Evolutionary conservation across 768 basidiomycete species (phyloP).

Genomic region (Cystobasidium tubakii): DNA sequence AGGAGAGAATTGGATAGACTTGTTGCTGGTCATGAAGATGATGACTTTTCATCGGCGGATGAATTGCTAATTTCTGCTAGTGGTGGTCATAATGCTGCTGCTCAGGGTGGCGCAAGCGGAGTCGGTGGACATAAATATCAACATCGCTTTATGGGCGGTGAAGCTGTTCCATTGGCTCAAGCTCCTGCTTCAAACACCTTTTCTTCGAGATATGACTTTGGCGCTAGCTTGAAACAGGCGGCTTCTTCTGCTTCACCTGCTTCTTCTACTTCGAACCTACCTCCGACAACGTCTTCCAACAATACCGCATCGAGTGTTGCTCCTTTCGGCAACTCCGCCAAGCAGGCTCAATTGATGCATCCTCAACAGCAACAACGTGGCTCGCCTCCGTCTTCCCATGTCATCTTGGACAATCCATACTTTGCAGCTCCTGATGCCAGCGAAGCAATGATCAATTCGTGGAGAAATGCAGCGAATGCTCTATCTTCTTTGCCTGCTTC

Average conservation of each 20-base stretch:
- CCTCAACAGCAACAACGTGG: not conserved
- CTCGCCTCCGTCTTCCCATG: constrained; percentile 7
- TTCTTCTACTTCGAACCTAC: not conserved
- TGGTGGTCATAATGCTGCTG: not conserved
- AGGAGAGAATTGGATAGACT: constrained; percentile 64
- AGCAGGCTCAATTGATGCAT: not conserved
- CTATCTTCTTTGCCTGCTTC: not conserved
- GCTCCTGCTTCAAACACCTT: constrained; percentile 42
- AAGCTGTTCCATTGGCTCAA: constrained; percentile 42
- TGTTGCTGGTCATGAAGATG: constrained; percentile 49
- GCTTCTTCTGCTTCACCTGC: not conserved
- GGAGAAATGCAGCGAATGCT: constrained; percentile 23
- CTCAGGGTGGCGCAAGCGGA: not conserved
- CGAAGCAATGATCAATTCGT: constrained; percentile 20
- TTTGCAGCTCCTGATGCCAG: constrained; percentile 24
- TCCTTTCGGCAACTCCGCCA: not conserved
- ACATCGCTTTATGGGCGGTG: constrained; percentile 32
- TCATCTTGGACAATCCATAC: constrained; percentile 36
- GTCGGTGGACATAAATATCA: not conserved
- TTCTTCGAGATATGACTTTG: constrained; percentile 51
- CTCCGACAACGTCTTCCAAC: not conserved
- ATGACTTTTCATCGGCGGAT: constrained; percentile 37
- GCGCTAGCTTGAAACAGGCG: constrained; percentile 47
- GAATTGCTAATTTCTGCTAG: constrained; percentile 39
- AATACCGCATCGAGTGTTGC: not conserved